phyloP scores from a whole-genome alignment of 2,329 filamentous ascomycete genomes.

The Sclerotinia minor region DNA sequence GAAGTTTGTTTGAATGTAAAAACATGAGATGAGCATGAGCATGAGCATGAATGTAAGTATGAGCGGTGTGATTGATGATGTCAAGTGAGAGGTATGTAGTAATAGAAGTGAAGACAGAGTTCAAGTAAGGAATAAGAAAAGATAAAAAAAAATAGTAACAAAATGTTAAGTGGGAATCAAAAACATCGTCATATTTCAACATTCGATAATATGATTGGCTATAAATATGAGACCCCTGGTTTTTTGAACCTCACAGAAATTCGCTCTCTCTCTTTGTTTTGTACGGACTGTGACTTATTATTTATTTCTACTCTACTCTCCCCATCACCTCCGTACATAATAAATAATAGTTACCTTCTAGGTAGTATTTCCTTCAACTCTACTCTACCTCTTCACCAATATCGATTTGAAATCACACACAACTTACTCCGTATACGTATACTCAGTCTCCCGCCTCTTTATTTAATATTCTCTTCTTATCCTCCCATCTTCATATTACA shows the following conservation, averaged over 20 bases:
- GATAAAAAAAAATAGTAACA: background rate
- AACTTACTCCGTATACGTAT: too few species aligned
- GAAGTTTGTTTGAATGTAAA: too few species aligned
- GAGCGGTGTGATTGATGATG: too few species aligned
- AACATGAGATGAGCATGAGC: too few species aligned
- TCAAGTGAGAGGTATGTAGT: background rate
- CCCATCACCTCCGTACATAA: background rate
- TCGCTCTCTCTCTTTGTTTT: background rate
- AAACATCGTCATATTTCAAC: background rate
- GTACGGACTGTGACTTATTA: background rate
- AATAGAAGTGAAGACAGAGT: background rate
- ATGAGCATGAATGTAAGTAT: too few species aligned
- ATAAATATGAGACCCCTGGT: background rate
- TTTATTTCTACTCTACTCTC: too few species aligned
- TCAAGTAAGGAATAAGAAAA: background rate
- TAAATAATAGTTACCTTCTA: background rate
- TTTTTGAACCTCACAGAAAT: too few species aligned
- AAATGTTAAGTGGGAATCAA: background rate
- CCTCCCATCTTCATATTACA: too few species aligned
- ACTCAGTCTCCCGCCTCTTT: too few species aligned
- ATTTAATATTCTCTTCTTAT: background rate
- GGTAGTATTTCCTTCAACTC: background rate
- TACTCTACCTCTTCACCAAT: too few species aligned
- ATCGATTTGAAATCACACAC: too few species aligned
- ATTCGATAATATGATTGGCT: background rate